Evolutionary conservation across 2,329 filamentous ascomycete genomes (phyloP), one percentile per base, ranked within the genome.

Genomic region (Fusarium foetens): DNA sequence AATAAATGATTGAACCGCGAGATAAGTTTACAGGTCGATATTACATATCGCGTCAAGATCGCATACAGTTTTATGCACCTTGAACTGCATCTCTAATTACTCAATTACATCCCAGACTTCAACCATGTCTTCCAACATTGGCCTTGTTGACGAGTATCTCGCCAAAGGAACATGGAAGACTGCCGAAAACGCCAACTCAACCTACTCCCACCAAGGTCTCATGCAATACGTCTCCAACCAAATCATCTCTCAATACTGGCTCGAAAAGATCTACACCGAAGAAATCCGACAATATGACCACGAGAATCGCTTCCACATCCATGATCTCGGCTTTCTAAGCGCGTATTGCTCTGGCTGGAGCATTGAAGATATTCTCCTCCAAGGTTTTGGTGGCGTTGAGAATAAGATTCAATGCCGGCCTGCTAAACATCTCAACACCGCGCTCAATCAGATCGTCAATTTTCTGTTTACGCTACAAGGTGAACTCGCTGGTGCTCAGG

Each of bases 141-240:
- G 49, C 11, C 62, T 76, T 5, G 74, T 76, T 25, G 71, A 76
- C 9, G 72, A 72, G 17, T 76, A 76, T 39, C 70, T 76, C 4
- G 62, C 68, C 7, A 69, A 75, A 23, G 64, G 70, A 29, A 71
- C 74, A 25, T 76, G 74, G 74, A 75, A 74, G 33, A 66, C 68
- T 2, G 60, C 74, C 0, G 74, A 76, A 19, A 76, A 76, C 33
- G 74, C 74, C 29, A 76, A 76, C 38, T 76, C 74, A 10, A 76
- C 74, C 12, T 76, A 76, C 51, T 76, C 74, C 0, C 72, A 76
- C 43, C 74, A 76, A 39, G 72, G 74, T 0, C 63, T 76, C 13
- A 76, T 76, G 72, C 74, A 76, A 42, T 76, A 76, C 45, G 63
- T 76, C 23, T 76, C 74, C 7, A 76, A 74, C 6, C 74, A 76